A percentile compares a stretch with the other conserved stretches of the same genome.
phyloP scores from a whole-genome alignment of 352 stramenopile genomes.

The Lagenidium sp. region DNA sequence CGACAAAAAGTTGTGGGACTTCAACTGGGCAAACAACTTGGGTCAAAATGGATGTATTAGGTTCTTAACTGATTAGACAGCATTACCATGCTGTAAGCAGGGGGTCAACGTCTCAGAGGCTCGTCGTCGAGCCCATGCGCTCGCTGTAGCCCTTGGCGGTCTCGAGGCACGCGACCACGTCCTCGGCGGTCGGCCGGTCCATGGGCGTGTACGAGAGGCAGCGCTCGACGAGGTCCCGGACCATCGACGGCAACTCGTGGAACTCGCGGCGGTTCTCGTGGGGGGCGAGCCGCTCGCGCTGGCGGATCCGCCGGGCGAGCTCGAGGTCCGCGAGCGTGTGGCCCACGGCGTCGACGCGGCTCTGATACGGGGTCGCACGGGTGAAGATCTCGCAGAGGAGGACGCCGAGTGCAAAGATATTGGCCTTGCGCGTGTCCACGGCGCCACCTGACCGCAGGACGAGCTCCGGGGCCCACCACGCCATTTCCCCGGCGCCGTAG shows the following conservation, averaged over 20 bases:
- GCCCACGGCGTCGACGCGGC: constrained; percentile 9
- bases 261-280: constrained; percentile 17
- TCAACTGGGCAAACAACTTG: neutral
- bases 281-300: constrained; percentile 8
- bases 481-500: constrained; percentile 12
- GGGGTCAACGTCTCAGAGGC: neutral
- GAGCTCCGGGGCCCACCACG: constrained; percentile 17
- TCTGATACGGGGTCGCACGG: constrained; percentile 15
- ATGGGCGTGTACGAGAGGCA: constrained; percentile 14
- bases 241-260: constrained; percentile 4
- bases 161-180: constrained; percentile 10
- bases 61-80: neutral
- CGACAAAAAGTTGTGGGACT: neutral
- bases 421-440: constrained; percentile 14
- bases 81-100: neutral
- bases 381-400: constrained; percentile 22
- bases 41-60: neutral
- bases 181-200: constrained; percentile 9
- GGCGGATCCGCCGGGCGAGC: constrained; percentile 9
- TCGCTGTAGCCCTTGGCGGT: constrained; percentile 13
- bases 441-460: constrained; percentile 6
- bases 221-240: constrained; percentile 12
- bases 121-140: constrained; percentile 8
- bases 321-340: constrained; percentile 11
- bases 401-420: constrained; percentile 22